Conservation (phyloP, 495 filamentous ascomycete genomes). For the Immersiella caudata region DNA sequence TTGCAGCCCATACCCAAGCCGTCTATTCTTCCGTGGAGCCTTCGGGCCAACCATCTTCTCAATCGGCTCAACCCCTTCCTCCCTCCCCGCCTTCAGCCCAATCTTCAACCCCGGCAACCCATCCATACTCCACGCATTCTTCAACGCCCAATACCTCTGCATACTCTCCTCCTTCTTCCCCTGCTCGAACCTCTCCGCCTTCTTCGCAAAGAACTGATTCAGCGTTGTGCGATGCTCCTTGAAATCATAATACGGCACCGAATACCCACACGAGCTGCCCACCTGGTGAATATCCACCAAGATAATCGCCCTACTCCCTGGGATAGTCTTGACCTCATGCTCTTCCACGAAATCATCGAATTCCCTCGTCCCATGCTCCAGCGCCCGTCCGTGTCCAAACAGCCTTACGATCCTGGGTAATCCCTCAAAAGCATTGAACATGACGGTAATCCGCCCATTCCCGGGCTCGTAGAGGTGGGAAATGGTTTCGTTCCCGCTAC, state of each 20-base stretch:
- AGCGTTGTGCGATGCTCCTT: conserved; percentile 50
- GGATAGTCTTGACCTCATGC: conserved; percentile 45
- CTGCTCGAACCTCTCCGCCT: conserved; percentile 41
- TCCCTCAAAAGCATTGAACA: conserved; percentile 69
- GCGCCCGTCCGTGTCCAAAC: conserved; percentile 67
- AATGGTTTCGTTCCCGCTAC: conserved; percentile 73
- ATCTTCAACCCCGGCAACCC: conserved; percentile 55
- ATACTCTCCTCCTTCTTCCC: conserved; percentile 55
- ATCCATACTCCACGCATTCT: conserved; percentile 58
- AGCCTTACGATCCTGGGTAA: conserved; percentile 68
- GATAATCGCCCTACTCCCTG: conserved; percentile 64
- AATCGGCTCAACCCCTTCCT: conserved; percentile 49
- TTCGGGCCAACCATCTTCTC: conserved; percentile 55
- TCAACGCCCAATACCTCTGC: conserved; percentile 60
- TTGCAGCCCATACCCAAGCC: neutral
- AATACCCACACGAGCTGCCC: conserved; percentile 55
- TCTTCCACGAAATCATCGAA: conserved; percentile 53
- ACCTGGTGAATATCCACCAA: conserved; percentile 69
- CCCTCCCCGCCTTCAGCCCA: conserved; percentile 43
- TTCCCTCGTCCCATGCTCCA: conserved; percentile 57
- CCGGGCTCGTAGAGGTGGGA: conserved; percentile 66
- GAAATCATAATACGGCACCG: conserved; percentile 57
- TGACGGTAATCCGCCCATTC: conserved; percentile 71
- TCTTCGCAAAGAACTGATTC: conserved; percentile 52
- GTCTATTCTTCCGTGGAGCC: conserved; percentile 20